phyloP scores from a whole-genome alignment of 768 basidiomycete species.

The Boletus subcaerulescens region DNA sequence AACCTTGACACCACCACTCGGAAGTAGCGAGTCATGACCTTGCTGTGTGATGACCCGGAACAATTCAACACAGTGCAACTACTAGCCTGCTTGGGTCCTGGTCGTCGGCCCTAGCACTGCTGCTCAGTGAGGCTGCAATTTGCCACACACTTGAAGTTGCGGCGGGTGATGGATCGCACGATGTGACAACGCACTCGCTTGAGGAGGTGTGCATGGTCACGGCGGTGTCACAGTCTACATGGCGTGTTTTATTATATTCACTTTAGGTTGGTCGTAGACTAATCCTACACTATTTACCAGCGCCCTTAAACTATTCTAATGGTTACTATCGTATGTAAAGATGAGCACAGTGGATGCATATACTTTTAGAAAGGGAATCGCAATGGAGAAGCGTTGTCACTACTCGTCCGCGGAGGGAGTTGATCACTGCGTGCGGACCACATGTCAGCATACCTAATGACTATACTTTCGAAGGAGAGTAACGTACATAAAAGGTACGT shows the following conservation, averaged over 20 bases:
- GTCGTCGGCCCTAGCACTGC: too few species aligned
- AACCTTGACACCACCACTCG: too few species aligned
- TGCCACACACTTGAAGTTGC: too few species aligned
- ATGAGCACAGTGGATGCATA: neutral
- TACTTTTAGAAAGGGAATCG: conserved; percentile 29
- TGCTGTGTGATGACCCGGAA: too few species aligned
- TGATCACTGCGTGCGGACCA: conserved; percentile 13
- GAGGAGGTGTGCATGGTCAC: too few species aligned
- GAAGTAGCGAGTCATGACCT: too few species aligned
- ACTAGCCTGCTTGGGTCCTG: too few species aligned
- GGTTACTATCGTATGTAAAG: conserved; percentile 1
- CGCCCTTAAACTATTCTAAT: conserved; percentile 16
- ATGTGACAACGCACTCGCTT: too few species aligned
- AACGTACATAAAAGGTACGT: conserved; percentile 16
- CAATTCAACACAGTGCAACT: too few species aligned
- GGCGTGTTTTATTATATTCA: neutral
- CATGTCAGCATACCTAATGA: neutral
- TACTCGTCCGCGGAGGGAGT: conserved; percentile 13
- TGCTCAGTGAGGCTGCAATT: too few species aligned
- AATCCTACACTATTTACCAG: conserved; percentile 10
- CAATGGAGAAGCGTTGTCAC: conserved; percentile 16
- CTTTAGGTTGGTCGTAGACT: conserved; percentile 11
- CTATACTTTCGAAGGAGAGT: neutral
- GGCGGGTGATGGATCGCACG: too few species aligned
- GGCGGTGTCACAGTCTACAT: too few species aligned